Conservation (phyloP, 2,329 filamentous ascomycete genomes). For the Epichloe sylvatica region DNA sequence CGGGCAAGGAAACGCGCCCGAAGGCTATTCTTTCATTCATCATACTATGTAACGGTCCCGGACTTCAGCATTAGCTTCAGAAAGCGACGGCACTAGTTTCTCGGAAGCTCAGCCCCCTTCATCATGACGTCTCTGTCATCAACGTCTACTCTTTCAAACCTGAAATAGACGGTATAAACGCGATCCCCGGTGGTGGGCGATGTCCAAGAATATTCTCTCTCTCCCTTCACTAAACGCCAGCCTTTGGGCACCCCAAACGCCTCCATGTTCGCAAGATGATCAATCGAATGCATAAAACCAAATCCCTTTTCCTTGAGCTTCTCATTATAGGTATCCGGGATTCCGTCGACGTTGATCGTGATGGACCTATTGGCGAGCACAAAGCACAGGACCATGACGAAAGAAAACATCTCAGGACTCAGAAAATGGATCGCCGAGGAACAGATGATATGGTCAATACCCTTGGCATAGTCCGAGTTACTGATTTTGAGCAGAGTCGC, state of each 20-base stretch:
- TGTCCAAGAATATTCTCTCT: neutral
- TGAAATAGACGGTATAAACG: neutral
- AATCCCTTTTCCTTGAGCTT: neutral
- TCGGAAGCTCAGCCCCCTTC: too few species aligned
- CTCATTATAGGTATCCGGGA: neutral
- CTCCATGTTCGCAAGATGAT: neutral
- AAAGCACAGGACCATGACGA: neutral
- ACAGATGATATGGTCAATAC: neutral
- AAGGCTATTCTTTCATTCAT: too few species aligned
- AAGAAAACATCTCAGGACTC: neutral
- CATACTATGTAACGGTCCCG: too few species aligned
- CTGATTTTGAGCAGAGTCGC: neutral
- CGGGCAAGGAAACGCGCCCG: too few species aligned
- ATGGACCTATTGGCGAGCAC: neutral
- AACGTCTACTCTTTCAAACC: neutral
- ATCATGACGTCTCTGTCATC: neutral
- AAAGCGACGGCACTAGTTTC: too few species aligned
- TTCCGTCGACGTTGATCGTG: slow-evolving; percentile 1
- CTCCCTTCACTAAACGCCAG: neutral
- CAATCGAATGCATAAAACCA: neutral
- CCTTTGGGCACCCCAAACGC: neutral
- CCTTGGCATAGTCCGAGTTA: neutral
- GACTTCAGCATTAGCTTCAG: too few species aligned
- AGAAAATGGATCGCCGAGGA: neutral
- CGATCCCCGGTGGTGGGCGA: neutral